Percentiles rank a stretch among this genome's conserved stretches.
phyloP scores from a whole-genome alignment of 768 basidiomycete species.

The Psilocybe tampanensis region DNA sequence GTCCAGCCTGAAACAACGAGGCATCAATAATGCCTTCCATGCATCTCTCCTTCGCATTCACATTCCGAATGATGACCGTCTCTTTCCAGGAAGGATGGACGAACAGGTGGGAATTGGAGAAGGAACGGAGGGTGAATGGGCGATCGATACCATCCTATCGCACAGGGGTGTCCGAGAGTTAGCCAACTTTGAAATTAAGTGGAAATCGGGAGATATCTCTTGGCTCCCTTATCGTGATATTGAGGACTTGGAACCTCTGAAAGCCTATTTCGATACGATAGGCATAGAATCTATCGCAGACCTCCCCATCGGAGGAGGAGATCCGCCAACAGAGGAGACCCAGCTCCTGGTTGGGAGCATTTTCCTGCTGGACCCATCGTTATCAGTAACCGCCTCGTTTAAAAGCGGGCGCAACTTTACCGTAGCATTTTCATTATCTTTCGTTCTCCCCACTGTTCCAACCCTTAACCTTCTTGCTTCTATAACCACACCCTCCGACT shows the following conservation, averaged over 20 bases:
- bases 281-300: too few relatives aligned
- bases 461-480: too few relatives aligned
- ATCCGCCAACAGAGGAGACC: too few relatives aligned
- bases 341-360: too few relatives aligned
- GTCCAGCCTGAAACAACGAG: not conserved
- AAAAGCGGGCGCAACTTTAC: too few relatives aligned
- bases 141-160: conserved; percentile 22
- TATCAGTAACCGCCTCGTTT: too few relatives aligned
- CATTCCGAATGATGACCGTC: conserved; percentile 2
- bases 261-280: too few relatives aligned
- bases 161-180: conserved; percentile 21
- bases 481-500: too few relatives aligned
- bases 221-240: conserved; percentile 30
- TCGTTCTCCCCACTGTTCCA: too few relatives aligned
- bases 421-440: too few relatives aligned
- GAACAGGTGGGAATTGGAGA: conserved; percentile 17
- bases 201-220: conserved; percentile 31
- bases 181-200: conserved; percentile 26
- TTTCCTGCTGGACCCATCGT: too few relatives aligned
- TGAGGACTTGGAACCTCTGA: not conserved
- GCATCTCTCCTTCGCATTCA: conserved; percentile 1
- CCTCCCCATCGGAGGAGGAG: too few relatives aligned
- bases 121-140: conserved; percentile 25
- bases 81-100: not conserved
- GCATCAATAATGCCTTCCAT: not conserved